Base-by-base conservation (phyloP, 495 filamentous ascomycete species). In the Aspergillus cristatus region DNA sequence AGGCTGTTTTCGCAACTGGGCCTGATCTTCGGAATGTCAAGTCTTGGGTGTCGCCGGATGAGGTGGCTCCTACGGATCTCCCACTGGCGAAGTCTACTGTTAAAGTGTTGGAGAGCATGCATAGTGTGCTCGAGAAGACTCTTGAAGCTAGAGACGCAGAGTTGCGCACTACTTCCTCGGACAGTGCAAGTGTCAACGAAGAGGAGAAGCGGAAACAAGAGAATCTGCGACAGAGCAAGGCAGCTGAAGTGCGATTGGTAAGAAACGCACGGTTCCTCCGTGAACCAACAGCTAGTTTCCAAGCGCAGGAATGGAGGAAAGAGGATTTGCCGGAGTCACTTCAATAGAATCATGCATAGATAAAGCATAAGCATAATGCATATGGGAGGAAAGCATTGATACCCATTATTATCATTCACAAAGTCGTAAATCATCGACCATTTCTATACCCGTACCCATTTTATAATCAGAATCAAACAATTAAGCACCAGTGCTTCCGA, bases 51-150 rank as follows among this genome's bases (percentile, higher is more conserved):
- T 80, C 78, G 8, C 69, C 66, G 0, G 83, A 91, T 37, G 68
- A 72, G 18, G 78, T 89, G 1, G 61, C 70, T 6, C 64, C 83
- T 2, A 62, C 73, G 15, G 77, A 87, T 7, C 57, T 97, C 17
- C 91, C 91, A 6, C 68, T 98, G 1, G 86, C 90, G 2, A 76
- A 72, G 40, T 83, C 91, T 0, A 74, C 79, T 3, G 82, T 90
- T 66, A 87, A 82, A 64, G 91, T 94, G 7, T 55, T 97, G n/a
- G 86, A 79, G 1, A 90, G 82, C 51, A 97, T 97, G 91, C 86
- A 94, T 45, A 69, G 76, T 45, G 78, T 97, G 24, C 60, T 98
- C 28, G 71, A 72, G 45, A 78, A 77, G 65, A 98, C 91, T 22
- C 75, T 79, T 53, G 69, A 74, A 50, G 71, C 68, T 40, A 80